phyloP scores from a whole-genome alignment of 352 stramenopile species.

The Blastocystis sp. region DNA sequence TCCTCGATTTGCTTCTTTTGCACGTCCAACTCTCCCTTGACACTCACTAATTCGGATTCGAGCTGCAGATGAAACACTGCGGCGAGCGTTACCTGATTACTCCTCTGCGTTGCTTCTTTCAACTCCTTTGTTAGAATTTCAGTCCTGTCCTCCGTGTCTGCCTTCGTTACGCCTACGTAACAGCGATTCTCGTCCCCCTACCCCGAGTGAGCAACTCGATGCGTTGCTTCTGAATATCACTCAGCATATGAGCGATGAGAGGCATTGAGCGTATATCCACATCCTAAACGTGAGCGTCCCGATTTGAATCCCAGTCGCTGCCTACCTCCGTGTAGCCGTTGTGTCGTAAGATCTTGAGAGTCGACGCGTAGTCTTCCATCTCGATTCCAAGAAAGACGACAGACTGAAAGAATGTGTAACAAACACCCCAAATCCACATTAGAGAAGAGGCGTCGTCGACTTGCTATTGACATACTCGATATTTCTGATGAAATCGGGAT shows the following conservation, averaged over 20 bases:
- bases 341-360: neutral
- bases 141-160: neutral
- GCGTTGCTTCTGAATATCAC: conserved; percentile 10
- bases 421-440: conserved; percentile 62
- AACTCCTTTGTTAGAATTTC: conserved; percentile 3
- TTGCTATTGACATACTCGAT: conserved; percentile 92
- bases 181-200: neutral
- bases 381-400: neutral
- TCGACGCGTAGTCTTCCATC: neutral
- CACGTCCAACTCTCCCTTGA: neutral
- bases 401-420: neutral
- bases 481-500: conserved; percentile 93
- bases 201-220: conserved; percentile 5
- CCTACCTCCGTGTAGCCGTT: conserved; percentile 8
- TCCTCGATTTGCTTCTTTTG: neutral
- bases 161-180: neutral
- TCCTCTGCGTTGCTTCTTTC: neutral
- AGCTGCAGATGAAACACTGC: neutral
- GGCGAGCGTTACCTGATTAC: neutral
- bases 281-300: neutral
- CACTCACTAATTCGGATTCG: neutral
- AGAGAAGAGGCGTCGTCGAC: conserved; percentile 77
- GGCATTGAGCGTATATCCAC: neutral
- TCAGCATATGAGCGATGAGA: conserved; percentile 7
- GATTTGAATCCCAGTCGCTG: neutral